phyloP scores from a whole-genome alignment of 2,329 filamentous ascomycete species.

The Pseudogymnoascus verrucosus region DNA sequence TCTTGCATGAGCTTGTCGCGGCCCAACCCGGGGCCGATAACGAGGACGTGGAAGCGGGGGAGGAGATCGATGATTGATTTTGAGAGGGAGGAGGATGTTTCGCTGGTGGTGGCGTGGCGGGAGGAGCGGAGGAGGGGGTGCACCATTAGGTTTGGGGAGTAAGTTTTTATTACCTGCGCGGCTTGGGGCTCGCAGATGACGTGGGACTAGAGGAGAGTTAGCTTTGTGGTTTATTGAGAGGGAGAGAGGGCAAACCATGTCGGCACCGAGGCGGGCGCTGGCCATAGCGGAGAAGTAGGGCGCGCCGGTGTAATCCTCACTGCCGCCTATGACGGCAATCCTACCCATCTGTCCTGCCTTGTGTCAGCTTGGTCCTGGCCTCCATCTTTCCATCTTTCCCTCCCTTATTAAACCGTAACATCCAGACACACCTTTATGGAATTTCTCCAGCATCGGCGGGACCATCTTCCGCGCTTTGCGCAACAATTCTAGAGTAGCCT shows the following conservation, averaged over 20 bases:
- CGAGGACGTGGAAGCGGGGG: constrained; percentile 79
- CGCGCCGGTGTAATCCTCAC: constrained; percentile 91
- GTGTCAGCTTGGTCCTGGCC: background rate
- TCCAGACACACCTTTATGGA: constrained; percentile 75
- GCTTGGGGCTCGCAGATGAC: constrained; percentile 92
- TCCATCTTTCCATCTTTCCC: background rate
- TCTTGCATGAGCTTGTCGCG: constrained; percentile 85
- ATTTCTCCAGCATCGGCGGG: constrained; percentile 88
- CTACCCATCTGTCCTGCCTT: constrained; percentile 78
- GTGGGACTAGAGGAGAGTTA: constrained; percentile 54
- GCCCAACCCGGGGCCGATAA: constrained; percentile 86
- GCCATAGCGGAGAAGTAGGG: constrained; percentile 98
- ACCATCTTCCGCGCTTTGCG: constrained; percentile 80
- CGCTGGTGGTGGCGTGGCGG: constrained; percentile 41
- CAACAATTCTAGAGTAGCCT: constrained; percentile 66
- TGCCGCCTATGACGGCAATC: constrained; percentile 89
- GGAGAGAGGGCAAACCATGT: constrained; percentile 55
- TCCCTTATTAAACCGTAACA: background rate
- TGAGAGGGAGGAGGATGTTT: constrained; percentile 54
- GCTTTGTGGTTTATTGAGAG: background rate
- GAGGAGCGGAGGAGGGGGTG: constrained; percentile 89
- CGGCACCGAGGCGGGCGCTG: constrained; percentile 79
- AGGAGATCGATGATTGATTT: constrained; percentile 70
- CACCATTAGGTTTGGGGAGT: constrained; percentile 97
- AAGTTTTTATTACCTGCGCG: constrained; percentile 86